These are phyloP conservation scores for Penicillium antarcticum DNA, from an alignment of 495 filamentous ascomycete genomes.

Conservation along the genomic window DNA sequence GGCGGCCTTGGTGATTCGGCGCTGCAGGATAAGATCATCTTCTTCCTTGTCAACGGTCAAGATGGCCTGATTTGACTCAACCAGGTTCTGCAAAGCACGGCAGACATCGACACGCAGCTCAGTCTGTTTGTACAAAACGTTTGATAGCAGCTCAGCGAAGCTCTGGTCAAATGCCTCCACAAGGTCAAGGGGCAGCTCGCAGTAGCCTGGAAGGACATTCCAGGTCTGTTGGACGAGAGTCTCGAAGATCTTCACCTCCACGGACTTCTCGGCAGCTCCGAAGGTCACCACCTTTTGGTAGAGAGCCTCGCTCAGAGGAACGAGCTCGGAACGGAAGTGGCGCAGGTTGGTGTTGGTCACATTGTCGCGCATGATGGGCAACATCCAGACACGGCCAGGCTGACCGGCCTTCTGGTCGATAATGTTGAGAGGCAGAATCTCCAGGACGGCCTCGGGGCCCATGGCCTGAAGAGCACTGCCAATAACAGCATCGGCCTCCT, in stretches of 20 bases:
- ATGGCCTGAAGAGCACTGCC: conserved; percentile 81
- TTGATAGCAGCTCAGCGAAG: conserved; percentile 90
- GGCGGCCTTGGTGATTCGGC: conserved; percentile 67
- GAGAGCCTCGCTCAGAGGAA: conserved; percentile 84
- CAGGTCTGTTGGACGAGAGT: conserved; percentile 94
- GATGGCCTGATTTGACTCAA: conserved; percentile 87
- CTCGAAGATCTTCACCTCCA: conserved; percentile 96
- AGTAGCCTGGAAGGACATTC: conserved; percentile 93
- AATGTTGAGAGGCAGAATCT: conserved; percentile 82
- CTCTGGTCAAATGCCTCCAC: conserved; percentile 71
- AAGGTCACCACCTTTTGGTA: conserved; percentile 85
- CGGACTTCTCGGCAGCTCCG: conserved; percentile 73
- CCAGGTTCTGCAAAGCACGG: conserved; percentile 74
- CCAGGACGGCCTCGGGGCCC: conserved; percentile 78
- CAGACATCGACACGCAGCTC: conserved; percentile 85
- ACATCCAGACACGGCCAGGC: conserved; percentile 87
- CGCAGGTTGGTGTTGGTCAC: conserved; percentile 78
- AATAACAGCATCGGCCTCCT: conserved; percentile 87
- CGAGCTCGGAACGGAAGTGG: conserved; percentile 81
- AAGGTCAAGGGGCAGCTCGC: conserved; percentile 83
- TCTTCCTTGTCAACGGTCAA: conserved; percentile 54
- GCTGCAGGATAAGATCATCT: conserved; percentile 67
- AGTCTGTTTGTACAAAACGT: conserved; percentile 86
- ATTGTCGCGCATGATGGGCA: conserved; percentile 82
- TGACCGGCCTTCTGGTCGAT: conserved; percentile 68